Evolutionary conservation across 176 grass and related monocot species (phyloP).

Genomic region (Carex myosuroides): DNA sequence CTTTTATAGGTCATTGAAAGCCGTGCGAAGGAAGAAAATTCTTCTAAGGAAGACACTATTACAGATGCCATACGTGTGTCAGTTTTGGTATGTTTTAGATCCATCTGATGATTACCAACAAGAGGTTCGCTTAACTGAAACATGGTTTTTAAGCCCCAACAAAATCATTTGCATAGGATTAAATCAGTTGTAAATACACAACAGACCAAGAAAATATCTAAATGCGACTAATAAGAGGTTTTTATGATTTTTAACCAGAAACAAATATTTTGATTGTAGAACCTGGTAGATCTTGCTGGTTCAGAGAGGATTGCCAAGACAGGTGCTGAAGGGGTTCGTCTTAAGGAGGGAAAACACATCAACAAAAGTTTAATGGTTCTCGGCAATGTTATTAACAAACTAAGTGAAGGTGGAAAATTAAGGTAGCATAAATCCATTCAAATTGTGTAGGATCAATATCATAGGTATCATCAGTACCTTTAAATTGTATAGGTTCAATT

Average conservation of each 20-base stretch:
- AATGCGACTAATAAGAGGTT: not conserved
- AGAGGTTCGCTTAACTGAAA: not conserved
- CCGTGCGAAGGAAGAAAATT: slow-evolving; percentile 41
- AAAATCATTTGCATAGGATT: not conserved
- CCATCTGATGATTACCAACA: not conserved
- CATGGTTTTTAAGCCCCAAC: not conserved
- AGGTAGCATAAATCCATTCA: slow-evolving; percentile 34
- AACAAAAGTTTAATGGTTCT: slow-evolving; percentile 97
- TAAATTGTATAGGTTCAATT: not conserved
- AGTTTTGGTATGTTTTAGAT: slow-evolving; percentile 50
- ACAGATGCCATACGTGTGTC: slow-evolving; percentile 68
- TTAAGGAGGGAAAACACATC: slow-evolving; percentile 89
- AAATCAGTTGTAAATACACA: not conserved
- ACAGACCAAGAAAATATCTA: not conserved
- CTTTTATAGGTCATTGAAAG: slow-evolving; percentile 81
- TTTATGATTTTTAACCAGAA: not conserved
- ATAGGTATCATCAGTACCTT: not conserved
- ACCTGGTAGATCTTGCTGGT: slow-evolving; percentile 90
- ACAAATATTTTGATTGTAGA: slow-evolving; percentile 37
- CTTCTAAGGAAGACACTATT: slow-evolving; percentile 27
- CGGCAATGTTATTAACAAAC: slow-evolving; percentile 96
- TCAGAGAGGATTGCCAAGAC: slow-evolving; percentile 91
- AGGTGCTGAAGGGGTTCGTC: slow-evolving; percentile 69
- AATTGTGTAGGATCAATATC: not conserved
- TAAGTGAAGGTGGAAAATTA: slow-evolving; percentile 76